Evolutionary conservation across 768 basidiomycete genomes (phyloP).

Genomic region (Butyriboletus loyo): DNA sequence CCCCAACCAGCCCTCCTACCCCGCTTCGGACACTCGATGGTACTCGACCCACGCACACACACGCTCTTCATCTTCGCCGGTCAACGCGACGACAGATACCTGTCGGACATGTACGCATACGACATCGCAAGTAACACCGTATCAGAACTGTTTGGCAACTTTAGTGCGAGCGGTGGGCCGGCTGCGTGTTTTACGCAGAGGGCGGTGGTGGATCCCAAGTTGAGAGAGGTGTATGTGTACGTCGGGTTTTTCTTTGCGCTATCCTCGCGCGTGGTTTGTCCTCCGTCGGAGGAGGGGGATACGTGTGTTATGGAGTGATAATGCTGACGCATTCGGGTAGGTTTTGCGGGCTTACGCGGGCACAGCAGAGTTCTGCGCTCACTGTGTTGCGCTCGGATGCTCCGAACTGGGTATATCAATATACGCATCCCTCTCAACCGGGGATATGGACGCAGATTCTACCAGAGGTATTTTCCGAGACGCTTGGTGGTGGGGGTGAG

Average conservation of each 20-base stretch:
- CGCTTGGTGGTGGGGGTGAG: not conserved
- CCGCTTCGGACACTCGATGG: constrained; percentile 80
- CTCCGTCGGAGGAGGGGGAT: too few relatives aligned
- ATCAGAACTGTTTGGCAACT: constrained; percentile 62
- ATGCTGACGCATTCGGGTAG: constrained; percentile 31
- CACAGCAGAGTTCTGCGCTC: constrained; percentile 35
- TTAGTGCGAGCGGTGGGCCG: constrained; percentile 59
- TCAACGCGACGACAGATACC: constrained; percentile 60
- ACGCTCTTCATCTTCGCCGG: constrained; percentile 74
- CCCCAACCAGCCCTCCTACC: constrained; percentile 48
- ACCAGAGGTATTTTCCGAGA: constrained; percentile 28
- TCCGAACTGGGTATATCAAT: constrained; percentile 68
- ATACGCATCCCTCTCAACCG: constrained; percentile 46
- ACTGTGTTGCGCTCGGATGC: constrained; percentile 46
- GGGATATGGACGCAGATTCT: constrained; percentile 66
- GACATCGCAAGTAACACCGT: constrained; percentile 56
- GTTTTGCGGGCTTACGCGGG: constrained; percentile 59
- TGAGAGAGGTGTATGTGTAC: constrained; percentile 74
- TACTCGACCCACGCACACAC: constrained; percentile 57
- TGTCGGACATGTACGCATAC: constrained; percentile 76
- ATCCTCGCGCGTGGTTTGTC: too few relatives aligned
- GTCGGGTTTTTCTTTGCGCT: constrained; percentile 18
- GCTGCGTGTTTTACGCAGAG: constrained; percentile 73
- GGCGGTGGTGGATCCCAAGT: constrained; percentile 60
- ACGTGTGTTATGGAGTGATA: not conserved